Base-by-base conservation (phyloP, 2,329 filamentous ascomycete species). In the Penicillium hordei region DNA sequence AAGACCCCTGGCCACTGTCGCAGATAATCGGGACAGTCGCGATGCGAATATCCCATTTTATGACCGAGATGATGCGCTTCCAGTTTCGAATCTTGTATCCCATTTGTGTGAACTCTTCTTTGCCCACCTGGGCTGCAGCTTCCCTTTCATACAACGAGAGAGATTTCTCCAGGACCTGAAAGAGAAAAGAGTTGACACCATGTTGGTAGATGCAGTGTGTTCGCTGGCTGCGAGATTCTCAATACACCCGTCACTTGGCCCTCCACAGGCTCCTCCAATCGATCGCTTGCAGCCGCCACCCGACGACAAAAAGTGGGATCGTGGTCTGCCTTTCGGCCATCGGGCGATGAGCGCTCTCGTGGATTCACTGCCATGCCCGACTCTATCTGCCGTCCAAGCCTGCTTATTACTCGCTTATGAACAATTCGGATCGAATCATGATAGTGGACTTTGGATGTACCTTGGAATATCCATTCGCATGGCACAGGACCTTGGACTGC, bases 381-480 rank as follows among this genome's bases (percentile, higher is more conserved):
- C 88, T 2, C 87, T 95, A 1, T 89, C 89, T 25, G 91, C 90
- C 10, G 90, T 94, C 0, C 92, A 96, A 67, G 90, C 91, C 0
- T 92, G 89, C 48, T 76, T 96, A 12, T 77, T 96, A 29, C 84
- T 96, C 75, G 91, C 91, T 0, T 96, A 96, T 68, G 91, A 95
- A 64, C 89, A 93, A 43, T 96, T 96, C 65, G 92, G 91, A 1
- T 89, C 90, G 12, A 90, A 91, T 63, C 90, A 93, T 66, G 92
- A 96, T 68, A 95, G 91, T 71, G 90, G 91, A 0, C 75, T 96
- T 7, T 96, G 92, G 91, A 95, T 96, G 91, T 96, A 95, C 69
- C 80, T 96, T 1, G 92, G 91, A 0, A 87, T 93, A 51, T 88
- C 91, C 0, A 96, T 96, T 59, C 87, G 91, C 5, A 89, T 92